phyloP scores from a whole-genome alignment of 1,284 basidiomycete species.

The Cryptococcus floricola region DNA sequence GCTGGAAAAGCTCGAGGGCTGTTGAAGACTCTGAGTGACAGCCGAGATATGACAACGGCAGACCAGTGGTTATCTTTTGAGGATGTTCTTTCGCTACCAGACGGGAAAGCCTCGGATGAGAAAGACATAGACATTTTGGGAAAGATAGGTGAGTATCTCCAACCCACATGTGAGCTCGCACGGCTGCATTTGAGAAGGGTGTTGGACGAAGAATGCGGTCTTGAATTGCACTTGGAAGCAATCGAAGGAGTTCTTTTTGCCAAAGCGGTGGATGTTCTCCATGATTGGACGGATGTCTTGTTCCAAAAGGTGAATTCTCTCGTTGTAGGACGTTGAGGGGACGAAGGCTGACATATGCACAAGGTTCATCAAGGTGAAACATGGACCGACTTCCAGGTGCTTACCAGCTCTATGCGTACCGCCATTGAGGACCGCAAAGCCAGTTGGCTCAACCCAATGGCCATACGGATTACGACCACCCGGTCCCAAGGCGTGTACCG shows the following conservation, averaged over 20 bases:
- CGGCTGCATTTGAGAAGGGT: conserved; percentile 60
- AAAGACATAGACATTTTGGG: conserved; percentile 6
- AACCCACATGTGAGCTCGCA: conserved; percentile 57
- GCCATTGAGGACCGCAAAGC: conserved; percentile 56
- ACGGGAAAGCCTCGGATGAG: background rate
- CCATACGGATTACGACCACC: conserved; percentile 66
- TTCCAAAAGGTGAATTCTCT: conserved; percentile 62
- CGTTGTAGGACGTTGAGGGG: background rate
- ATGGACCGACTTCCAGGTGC: conserved; percentile 79
- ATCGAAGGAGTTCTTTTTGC: conserved; percentile 72
- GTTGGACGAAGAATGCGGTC: conserved; percentile 64
- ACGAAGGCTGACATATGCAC: background rate
- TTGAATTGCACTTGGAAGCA: conserved; percentile 65
- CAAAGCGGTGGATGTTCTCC: conserved; percentile 63
- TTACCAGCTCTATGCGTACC: conserved; percentile 72
- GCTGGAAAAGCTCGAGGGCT: conserved; percentile 77
- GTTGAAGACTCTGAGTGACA: conserved; percentile 53
- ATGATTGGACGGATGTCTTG: conserved; percentile 64
- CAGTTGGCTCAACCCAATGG: conserved; percentile 64
- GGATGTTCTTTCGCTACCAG: background rate
- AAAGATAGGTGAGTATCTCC: conserved; percentile 59
- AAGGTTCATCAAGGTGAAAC: conserved; percentile 67
- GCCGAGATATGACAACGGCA: conserved; percentile 4
- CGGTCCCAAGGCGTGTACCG: conserved; percentile 50
- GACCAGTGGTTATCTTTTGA: conserved; percentile 31